Conservation (phyloP, 2,329 filamentous ascomycete species). For the Curvularia spicifera region DNA sequence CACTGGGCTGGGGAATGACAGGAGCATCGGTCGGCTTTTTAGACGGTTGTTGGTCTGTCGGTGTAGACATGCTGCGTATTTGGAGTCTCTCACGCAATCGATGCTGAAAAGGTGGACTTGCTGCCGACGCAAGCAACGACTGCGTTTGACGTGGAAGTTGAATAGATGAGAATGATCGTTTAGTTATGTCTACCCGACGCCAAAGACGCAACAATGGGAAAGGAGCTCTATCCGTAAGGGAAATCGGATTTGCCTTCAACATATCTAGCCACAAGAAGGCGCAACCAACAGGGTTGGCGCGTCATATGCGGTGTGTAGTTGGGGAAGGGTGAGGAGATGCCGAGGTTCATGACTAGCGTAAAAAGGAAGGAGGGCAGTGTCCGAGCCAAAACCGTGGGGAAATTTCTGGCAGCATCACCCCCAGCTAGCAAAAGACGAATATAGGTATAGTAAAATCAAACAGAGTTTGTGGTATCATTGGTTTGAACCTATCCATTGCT, state of each 20-base stretch:
- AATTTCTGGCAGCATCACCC: conserved; percentile 13
- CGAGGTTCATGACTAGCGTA: conserved; percentile 37
- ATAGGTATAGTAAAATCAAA: conserved; percentile 8
- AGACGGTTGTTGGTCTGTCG: conserved; percentile 40
- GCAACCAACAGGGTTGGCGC: conserved; percentile 17
- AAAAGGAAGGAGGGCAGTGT: conserved; percentile 1
- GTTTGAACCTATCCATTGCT: conserved; percentile 39
- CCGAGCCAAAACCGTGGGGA: background rate
- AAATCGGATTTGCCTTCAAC: conserved; percentile 26
- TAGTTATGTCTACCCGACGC: background rate
- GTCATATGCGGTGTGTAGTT: conserved; percentile 30
- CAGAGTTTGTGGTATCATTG: conserved; percentile 45
- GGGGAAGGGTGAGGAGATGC: conserved; percentile 40
- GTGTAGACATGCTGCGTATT: conserved; percentile 40
- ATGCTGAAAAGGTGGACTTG: background rate
- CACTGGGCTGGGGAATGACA: conserved; percentile 66
- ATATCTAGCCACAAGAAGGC: conserved; percentile 32
- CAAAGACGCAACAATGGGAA: background rate
- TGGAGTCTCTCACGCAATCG: background rate
- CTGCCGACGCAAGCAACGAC: background rate
- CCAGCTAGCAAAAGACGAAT: background rate
- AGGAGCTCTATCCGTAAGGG: conserved; percentile 15
- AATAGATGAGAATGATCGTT: background rate
- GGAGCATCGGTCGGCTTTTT: conserved; percentile 47
- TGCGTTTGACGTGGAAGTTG: background rate